phyloP scores from a whole-genome alignment of 768 basidiomycete species.

The Pilatotrama ljubarskyi region DNA sequence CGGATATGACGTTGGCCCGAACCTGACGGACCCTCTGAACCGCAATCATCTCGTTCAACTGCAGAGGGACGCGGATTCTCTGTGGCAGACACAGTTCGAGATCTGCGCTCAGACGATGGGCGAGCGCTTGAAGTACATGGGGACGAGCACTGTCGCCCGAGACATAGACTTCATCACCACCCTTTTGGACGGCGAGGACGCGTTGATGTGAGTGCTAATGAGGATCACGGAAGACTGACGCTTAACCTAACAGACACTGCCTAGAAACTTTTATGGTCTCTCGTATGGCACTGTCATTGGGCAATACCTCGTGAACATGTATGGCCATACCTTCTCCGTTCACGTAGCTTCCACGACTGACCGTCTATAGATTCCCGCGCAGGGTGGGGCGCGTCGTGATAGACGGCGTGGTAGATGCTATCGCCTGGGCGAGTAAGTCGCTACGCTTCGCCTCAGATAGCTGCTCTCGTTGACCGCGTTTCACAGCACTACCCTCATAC shows the following conservation, averaged over 20 bases:
- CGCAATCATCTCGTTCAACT: slow-evolving; percentile 23
- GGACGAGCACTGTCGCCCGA: slow-evolving; percentile 34
- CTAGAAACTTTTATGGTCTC: slow-evolving; percentile 33
- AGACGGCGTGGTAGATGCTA: slow-evolving; percentile 36
- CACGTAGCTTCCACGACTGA: neutral
- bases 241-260: neutral
- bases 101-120: slow-evolving; percentile 32
- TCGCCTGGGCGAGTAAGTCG: slow-evolving; percentile 28
- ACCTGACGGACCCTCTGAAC: slow-evolving; percentile 27
- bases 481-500: slow-evolving; percentile 20
- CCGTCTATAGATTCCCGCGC: slow-evolving; percentile 30
- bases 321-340: neutral
- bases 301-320: slow-evolving; percentile 38
- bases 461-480: neutral
- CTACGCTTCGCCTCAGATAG: neutral
- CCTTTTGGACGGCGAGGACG: slow-evolving; percentile 30
- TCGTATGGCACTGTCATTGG: slow-evolving; percentile 37
- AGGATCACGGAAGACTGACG: slow-evolving; percentile 6
- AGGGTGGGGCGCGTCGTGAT: slow-evolving; percentile 33
- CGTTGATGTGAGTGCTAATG: slow-evolving; percentile 26
- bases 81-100: slow-evolving; percentile 27
- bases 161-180: slow-evolving; percentile 34
- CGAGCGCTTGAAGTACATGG: slow-evolving; percentile 31
- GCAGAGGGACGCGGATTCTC: slow-evolving; percentile 26
- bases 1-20: slow-evolving; percentile 29